Conservation (phyloP, 805 yeast genomes). For the Cyberlindnera mississippiensis region DNA sequence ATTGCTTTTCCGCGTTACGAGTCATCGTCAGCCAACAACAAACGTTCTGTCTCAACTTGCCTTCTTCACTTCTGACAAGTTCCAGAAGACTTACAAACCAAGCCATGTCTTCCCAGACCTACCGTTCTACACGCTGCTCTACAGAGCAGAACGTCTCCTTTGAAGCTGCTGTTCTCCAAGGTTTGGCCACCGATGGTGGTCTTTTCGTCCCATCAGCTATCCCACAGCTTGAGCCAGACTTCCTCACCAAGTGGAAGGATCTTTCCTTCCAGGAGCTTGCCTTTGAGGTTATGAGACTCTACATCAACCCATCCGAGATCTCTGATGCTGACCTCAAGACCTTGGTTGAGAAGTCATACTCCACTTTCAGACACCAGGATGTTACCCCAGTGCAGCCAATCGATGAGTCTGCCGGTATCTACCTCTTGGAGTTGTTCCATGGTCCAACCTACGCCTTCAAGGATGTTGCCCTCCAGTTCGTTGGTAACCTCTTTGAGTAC, state of each 20-base stretch:
- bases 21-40: background rate
- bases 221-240: conserved; percentile 56
- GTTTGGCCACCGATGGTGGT: conserved; percentile 96
- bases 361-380: conserved; percentile 84
- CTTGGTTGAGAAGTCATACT: conserved; percentile 69
- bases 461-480: conserved; percentile 97
- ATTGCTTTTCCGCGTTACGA: background rate
- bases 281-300: conserved; percentile 75
- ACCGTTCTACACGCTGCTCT: conserved; percentile 77
- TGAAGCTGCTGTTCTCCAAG: conserved; percentile 82
- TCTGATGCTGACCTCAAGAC: conserved; percentile 60
- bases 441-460: conserved; percentile 99
- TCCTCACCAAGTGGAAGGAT: conserved; percentile 64
- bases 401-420: conserved; percentile 53
- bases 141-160: conserved; percentile 52
- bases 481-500: conserved; percentile 94
- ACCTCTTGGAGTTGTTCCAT: conserved; percentile 89
- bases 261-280: conserved; percentile 84
- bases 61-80: too few species aligned
- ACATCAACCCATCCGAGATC: conserved; percentile 70
- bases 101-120: conserved; percentile 46
- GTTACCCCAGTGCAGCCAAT: conserved; percentile 79
- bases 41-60: background rate
- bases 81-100: too few species aligned
- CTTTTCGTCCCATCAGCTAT: conserved; percentile 82